Percentiles rank a stretch among this genome's conserved stretches.
Evolutionary conservation across 148 eudicot species (phyloP).

Genomic region (Nepenthes gracilis): DNA sequence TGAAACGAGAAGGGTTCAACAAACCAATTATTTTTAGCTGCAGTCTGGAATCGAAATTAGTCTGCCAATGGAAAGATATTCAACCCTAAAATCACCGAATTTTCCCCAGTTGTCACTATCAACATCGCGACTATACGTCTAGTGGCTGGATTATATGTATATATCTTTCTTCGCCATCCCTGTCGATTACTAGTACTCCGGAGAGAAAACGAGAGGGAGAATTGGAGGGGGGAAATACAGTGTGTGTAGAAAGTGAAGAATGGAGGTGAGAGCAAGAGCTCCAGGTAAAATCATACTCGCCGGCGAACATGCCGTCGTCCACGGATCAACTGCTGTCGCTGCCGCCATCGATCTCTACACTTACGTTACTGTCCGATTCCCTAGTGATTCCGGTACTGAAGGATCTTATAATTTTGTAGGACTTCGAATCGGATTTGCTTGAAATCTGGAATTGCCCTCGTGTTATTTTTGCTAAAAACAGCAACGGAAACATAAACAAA

Average conservation of each 20-base stretch:
- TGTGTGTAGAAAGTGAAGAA: neutral
- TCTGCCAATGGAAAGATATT: too few relatives aligned
- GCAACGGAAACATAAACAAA: too few relatives aligned
- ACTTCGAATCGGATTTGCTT: neutral
- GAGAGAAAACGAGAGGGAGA: neutral
- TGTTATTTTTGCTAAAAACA: neutral
- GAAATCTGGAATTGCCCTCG: neutral
- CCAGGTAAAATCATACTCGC: conserved; percentile 95
- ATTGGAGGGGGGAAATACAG: neutral
- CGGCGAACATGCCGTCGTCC: conserved; percentile 96
- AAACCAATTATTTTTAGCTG: too few relatives aligned
- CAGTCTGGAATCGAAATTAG: too few relatives aligned
- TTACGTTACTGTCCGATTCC: conserved; percentile 42
- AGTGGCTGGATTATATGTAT: too few relatives aligned
- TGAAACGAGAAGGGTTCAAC: too few relatives aligned
- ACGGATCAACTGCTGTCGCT: conserved; percentile 87
- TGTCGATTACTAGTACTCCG: neutral
- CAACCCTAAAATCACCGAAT: too few relatives aligned
- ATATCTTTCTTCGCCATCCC: too few relatives aligned
- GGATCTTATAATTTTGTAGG: neutral
- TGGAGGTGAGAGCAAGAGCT: conserved; percentile 55
- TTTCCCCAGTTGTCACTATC: too few relatives aligned
- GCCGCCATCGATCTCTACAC: conserved; percentile 83
- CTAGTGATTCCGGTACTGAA: conserved; percentile 32
- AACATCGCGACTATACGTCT: too few relatives aligned